Base-by-base conservation (phyloP, 768 basidiomycete genomes). In the Termitomyces sp. region DNA sequence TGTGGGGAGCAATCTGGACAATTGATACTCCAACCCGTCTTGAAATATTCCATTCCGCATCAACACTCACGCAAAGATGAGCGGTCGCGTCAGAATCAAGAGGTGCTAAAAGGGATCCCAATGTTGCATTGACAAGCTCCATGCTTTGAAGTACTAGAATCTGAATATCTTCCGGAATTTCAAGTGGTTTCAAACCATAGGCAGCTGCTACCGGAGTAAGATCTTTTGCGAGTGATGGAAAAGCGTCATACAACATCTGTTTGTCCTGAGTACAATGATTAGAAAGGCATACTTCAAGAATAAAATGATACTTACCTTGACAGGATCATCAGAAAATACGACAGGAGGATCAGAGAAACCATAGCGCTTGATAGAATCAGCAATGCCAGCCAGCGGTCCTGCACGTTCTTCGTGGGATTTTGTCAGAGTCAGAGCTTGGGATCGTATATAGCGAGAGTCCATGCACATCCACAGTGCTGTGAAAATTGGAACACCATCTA, bases 381-480 rank as follows among this genome's bases (percentile, higher is more conserved):
- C 53, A 29, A 54, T 49, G 15, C 39, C 31, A 16, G 23, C 7
- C 2, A 40, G 27, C 29, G 43, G 43, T 9, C 43, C 43, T 29
- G 16, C 43, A 29, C 13, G 43, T n/a, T 45, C 43, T 23, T 40
- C 50, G 18, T 52, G 66, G 0, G 63, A 48, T 47, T 67, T 67
- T 0, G 66, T 67, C 5, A 66, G 45, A 0, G 64, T 63, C 3
- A 67, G 50, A 0, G 56, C 56, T 40, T 67, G 66, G 0, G 54
- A 47, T 5, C 60, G 50, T 10, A 67, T 67, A 22, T 59, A 65
- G 1, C 41, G 18, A 5, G 56, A 46, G 35, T 50, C 46, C 66
- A 67, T 66, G 57, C 62, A 66, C 3, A 64, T 65, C 64, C 64
- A 66, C 23, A 66, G 25, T 1, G 64, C 64, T 20, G 49, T 44